phyloP scores from a whole-genome alignment of 1,139 yeast genomes.

The Lodderomyces elongisporus region DNA sequence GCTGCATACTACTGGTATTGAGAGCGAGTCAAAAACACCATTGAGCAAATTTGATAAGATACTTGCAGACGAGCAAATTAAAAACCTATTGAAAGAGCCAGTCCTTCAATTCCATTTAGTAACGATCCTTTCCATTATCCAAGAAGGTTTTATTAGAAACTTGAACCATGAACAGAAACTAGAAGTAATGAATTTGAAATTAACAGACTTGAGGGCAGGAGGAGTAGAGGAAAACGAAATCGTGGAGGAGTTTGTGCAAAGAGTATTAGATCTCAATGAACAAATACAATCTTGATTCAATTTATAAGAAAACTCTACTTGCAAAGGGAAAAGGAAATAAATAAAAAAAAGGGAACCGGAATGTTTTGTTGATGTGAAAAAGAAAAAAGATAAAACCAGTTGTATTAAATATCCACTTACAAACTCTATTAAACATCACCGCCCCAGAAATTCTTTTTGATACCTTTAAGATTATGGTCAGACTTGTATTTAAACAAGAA shows the following conservation, averaged over 20 bases:
- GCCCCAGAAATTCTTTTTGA: conserved; percentile 24
- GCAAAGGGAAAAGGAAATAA: background rate
- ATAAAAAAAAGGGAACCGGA: background rate
- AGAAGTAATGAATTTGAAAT: conserved; percentile 55
- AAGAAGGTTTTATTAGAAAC: conserved; percentile 21
- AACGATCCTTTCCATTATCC: conserved; percentile 41
- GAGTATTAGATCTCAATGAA: conserved; percentile 14
- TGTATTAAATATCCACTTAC: no score
- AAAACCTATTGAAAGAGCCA: conserved; percentile 40
- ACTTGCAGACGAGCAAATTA: conserved; percentile 34
- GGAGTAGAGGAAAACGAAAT: conserved; percentile 62
- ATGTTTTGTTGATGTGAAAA: no score
- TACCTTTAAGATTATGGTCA: conserved; percentile 19
- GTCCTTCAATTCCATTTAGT: conserved; percentile 50
- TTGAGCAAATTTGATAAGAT: conserved; percentile 14
- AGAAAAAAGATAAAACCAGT: no score
- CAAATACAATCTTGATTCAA: no score
- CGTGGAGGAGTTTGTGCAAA: conserved; percentile 54
- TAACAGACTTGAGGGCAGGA: conserved; percentile 54
- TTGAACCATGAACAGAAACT: conserved; percentile 46
- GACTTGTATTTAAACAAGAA: conserved; percentile 26
- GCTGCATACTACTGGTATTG: no score
- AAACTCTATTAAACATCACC: conserved; percentile 11
- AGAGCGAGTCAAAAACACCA: no score
- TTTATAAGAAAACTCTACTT: background rate